These are phyloP conservation scores for Monilinia aucupariae DNA, from an alignment of 2,329 filamentous ascomycete genomes.

Conservation along the genomic window DNA sequence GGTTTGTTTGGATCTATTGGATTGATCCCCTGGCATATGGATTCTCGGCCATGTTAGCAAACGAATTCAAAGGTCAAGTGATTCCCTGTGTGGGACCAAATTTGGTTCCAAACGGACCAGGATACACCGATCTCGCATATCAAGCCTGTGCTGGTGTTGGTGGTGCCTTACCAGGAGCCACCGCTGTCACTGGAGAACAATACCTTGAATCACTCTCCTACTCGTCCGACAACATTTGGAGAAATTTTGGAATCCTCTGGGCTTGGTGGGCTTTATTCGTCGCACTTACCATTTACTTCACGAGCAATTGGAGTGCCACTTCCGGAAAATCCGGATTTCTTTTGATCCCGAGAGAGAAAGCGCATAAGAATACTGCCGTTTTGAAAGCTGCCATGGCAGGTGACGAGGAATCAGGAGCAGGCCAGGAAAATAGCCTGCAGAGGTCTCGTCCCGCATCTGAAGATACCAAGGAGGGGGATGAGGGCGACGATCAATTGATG, in stretches of 20 bases:
- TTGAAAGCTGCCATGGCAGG: conserved; percentile 22
- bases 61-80: conserved; percentile 60
- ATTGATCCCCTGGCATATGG: conserved; percentile 64
- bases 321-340: conserved; percentile 50
- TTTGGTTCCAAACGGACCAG: conserved; percentile 47
- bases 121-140: conserved; percentile 40
- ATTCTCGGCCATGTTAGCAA: conserved; percentile 63
- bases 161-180: conserved; percentile 48
- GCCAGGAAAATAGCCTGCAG: conserved; percentile 20
- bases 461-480: conserved; percentile 35
- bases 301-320: conserved; percentile 50
- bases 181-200: conserved; percentile 49
- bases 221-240: conserved; percentile 48
- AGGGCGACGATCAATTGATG: conserved; percentile 41
- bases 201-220: conserved; percentile 54
- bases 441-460: conserved; percentile 21
- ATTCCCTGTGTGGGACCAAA: conserved; percentile 47
- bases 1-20: conserved; percentile 61
- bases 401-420: conserved; percentile 46
- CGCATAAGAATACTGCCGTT: conserved; percentile 38
- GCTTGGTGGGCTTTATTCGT: conserved; percentile 58
- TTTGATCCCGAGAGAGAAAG: conserved; percentile 57
- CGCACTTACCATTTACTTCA: conserved; percentile 52
- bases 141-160: conserved; percentile 54
- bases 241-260: conserved; percentile 57